Evolutionary conservation across 176 grass and related monocot genomes (phyloP), one percentile per base, ranked within the genome.

Genomic region (Tillandsia leiboldiana): DNA sequence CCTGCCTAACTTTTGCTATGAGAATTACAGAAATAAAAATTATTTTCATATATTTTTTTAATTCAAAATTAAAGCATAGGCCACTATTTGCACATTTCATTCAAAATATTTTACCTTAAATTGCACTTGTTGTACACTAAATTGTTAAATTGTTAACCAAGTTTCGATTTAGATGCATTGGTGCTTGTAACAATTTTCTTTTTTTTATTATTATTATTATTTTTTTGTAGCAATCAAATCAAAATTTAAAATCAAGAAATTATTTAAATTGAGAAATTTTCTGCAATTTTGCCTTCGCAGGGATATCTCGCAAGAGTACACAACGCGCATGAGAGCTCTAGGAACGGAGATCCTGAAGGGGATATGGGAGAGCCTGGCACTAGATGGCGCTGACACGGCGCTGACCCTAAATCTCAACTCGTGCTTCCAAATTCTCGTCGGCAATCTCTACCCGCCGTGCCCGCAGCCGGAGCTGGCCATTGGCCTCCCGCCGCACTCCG

Each of bases 401-500:
- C 57, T 84, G 51, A 66, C 76, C 12, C 65, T 89, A 15, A 70
- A 79, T 51, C 88, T 96, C 14, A 67, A 76, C 2, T 80, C 86
- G 1, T 83, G 86, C 64, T 89, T 85, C 64, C 86, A 96, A 72
- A 67, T 89, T 50, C 80, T 89, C 12, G 76, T 56, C 0, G 83
- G 72, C 2, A 96, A 96, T 56, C 68, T 74, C 3, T 96, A 96
- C 81, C 88, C 84, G 9, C 70, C 75, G 3, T 73, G 70, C 24
- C 4, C 75, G 23, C 80, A 87, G 12, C 65, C 49, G 2, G 75
- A 52, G 14, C 9, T 10, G 7, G 75, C 59, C 53, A 12, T 83
- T 15, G 78, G 92, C 2, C 26, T 96, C 1, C 42, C 81, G 0
- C 62, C 81, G 1, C 92, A 96, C 70, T 87, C 92, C 17, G 92